Evolutionary conservation across 1,139 yeast species (phyloP).

Genomic region (Yamadazyma trypodendri): DNA sequence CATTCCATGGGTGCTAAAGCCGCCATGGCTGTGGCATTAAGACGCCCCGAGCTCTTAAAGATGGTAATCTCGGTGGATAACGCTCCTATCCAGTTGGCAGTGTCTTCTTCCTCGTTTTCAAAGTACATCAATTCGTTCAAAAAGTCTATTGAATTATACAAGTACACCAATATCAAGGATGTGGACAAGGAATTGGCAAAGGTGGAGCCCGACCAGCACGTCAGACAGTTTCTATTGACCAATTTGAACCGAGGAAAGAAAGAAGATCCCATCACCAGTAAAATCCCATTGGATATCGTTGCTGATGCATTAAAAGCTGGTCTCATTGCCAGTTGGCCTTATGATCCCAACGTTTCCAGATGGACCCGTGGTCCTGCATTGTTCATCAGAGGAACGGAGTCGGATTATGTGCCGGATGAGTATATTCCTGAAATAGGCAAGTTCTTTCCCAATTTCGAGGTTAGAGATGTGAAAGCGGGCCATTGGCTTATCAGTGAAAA

Average conservation of each 20-base stretch:
- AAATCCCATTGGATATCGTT: constrained; percentile 71
- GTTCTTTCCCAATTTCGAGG: constrained; percentile 76
- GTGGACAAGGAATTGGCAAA: constrained; percentile 64
- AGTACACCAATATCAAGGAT: constrained; percentile 55
- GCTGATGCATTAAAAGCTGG: constrained; percentile 63
- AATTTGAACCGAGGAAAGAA: constrained; percentile 54
- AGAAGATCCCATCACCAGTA: constrained; percentile 36
- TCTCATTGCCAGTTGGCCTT: constrained; percentile 77
- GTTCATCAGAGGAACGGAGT: constrained; percentile 76
- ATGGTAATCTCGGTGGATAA: constrained; percentile 82
- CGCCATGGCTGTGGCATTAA: constrained; percentile 82
- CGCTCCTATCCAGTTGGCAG: constrained; percentile 72
- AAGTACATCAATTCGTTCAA: constrained; percentile 64
- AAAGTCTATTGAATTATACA: constrained; percentile 45
- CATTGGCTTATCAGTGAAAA: constrained; percentile 90
- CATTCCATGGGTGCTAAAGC: constrained; percentile 98
- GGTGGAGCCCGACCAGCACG: constrained; percentile 57
- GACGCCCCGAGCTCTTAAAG: constrained; percentile 63
- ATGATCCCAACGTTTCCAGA: constrained; percentile 49
- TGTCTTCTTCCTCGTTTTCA: constrained; percentile 58
- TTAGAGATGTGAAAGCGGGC: constrained; percentile 76
- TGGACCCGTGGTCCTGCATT: constrained; percentile 69
- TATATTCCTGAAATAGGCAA: constrained; percentile 69
- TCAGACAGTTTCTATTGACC: constrained; percentile 80
- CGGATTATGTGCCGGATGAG: constrained; percentile 85